Evolutionary conservation across 2,329 filamentous ascomycete genomes (phyloP).

Genomic region (Colletotrichum siamense): DNA sequence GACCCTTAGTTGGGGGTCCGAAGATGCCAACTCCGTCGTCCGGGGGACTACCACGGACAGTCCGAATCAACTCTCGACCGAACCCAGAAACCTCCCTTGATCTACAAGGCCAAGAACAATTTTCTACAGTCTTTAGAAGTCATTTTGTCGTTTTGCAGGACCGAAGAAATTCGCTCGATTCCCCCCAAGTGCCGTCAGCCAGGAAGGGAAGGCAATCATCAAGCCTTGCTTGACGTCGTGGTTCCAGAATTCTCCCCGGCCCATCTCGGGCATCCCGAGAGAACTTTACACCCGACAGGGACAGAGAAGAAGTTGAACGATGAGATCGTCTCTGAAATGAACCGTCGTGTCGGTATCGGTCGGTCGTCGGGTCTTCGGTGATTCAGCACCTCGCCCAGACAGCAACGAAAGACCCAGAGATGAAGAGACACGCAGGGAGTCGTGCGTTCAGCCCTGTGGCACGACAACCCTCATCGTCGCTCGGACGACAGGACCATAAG

Average conservation of each 20-base stretch:
- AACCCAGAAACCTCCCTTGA: not conserved
- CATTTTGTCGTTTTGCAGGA: not conserved
- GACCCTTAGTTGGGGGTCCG: slow-evolving; percentile 20
- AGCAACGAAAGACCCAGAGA: not conserved
- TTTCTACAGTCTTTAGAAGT: not conserved
- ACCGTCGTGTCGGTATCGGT: not conserved
- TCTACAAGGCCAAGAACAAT: not conserved
- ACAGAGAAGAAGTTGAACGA: not conserved
- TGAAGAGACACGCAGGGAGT: not conserved
- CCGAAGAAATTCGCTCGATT: not conserved
- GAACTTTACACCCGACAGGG: not conserved
- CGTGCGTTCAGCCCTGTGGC: not conserved
- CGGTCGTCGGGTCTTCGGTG: not conserved
- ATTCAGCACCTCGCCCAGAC: not conserved
- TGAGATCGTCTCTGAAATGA: not conserved
- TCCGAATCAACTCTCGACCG: not conserved
- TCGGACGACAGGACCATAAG: not conserved
- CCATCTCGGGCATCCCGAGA: slow-evolving; percentile 2
- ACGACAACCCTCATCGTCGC: not conserved
- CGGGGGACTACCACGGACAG: not conserved
- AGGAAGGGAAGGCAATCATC: not conserved
- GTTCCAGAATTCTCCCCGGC: not conserved
- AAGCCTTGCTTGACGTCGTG: not conserved
- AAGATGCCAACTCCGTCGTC: slow-evolving; percentile 19
- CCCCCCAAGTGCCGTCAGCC: not conserved